Conservation (phyloP, 2,329 filamentous ascomycete species). For the Tolypocladium ovalisporum region DNA sequence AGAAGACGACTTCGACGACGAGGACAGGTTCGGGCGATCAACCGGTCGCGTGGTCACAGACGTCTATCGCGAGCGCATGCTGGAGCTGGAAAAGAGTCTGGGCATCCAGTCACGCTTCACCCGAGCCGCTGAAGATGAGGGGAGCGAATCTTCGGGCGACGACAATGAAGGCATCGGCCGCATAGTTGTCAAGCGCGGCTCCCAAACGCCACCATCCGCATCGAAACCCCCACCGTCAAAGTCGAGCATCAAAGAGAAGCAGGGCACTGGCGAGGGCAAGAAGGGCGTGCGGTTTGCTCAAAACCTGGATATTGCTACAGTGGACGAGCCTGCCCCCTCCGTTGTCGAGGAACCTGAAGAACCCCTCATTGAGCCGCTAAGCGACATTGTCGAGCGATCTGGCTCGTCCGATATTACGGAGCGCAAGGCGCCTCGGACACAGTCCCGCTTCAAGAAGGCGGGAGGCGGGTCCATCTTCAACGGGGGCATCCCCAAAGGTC, state of each 20-base stretch:
- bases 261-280: constrained; percentile 20
- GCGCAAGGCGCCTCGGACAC: constrained; percentile 25
- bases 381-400: constrained; percentile 41
- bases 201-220: constrained; percentile 8
- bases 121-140: constrained; percentile 40
- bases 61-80: constrained; percentile 73
- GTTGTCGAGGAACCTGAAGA: constrained; percentile 13
- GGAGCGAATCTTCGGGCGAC: constrained; percentile 23
- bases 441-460: constrained; percentile 42
- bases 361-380: constrained; percentile 33
- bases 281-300: constrained; percentile 79
- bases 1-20: constrained; percentile 42
- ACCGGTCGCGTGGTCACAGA: constrained; percentile 57
- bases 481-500: constrained; percentile 23
- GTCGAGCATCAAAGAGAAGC: constrained; percentile 21
- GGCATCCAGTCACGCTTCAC: constrained; percentile 42
- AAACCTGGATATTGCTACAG: constrained; percentile 56
- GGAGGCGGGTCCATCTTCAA: constrained; percentile 10
- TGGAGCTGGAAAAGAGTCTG: constrained; percentile 69
- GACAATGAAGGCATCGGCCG: constrained; percentile 46
- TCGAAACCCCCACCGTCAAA: constrained; percentile 14
- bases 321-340: constrained; percentile 11
- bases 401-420: constrained; percentile 12
- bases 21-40: constrained; percentile 67
- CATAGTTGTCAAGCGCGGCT: constrained; percentile 32